Evolutionary conservation across 192 early-diverging fungal genomes (phyloP), one percentile per base, ranked within the genome.

Genomic region (Mortierella claussenii): DNA sequence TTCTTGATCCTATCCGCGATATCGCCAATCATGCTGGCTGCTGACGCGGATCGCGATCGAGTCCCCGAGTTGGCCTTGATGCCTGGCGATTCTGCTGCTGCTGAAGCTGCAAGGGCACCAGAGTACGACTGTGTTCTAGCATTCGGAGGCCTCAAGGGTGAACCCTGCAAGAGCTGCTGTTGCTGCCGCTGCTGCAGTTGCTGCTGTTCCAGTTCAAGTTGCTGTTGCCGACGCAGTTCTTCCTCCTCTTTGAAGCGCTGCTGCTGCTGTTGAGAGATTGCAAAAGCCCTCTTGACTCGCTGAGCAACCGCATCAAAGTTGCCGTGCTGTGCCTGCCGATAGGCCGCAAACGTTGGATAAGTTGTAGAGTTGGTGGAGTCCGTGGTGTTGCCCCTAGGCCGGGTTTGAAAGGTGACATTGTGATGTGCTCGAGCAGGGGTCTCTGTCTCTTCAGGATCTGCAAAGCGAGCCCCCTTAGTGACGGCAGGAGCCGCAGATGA

Each of bases 1-100:
- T 58, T 48, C 57, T 65, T 75, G 55, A 75, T 65, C 36, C 63
- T 28, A 44, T 75, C 70, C 40, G 70, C 70, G 42, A 75, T 60
- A 7, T 75, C 70, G 28, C 70, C 50, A 48, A 75, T 60, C 63
- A 65, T 65, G 31, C 70, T 65, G 7, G 70, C 70, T 8, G 70
- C 63, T 3, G 70, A 75, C 0, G 70, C 28, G 1, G 70, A 75
- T 9, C 70, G 54, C 20, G 51, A 75, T 15, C 70, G 23, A 15
- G 48, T 59, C 11, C 68, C 68, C 8, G 4, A 13, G 31, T 13
- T 47, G 9, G 28, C 47, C 27, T 5, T 20, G 26, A 13, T 61
- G 45, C n/a, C 55, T 50, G 43, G 24, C 10, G 23, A 32, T 49
- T 15, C 42, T 30, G 51, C 2, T 70, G 32, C 31, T 13, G 31